Conservation (phyloP, 2,329 filamentous ascomycete species). For the Cyclaneusma minus region DNA sequence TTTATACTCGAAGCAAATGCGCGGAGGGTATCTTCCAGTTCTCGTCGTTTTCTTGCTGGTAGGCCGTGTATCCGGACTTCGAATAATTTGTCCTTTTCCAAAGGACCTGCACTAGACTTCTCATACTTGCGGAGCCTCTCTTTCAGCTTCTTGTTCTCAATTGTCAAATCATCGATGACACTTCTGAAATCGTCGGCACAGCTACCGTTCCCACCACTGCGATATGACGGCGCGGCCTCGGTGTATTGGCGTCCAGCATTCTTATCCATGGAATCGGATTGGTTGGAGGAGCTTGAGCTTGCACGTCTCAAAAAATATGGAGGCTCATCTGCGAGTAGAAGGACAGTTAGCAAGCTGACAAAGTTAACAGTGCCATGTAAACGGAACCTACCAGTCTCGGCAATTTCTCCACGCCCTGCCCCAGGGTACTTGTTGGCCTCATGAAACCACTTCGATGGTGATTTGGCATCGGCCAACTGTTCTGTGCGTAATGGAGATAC, state of each 20-base stretch:
- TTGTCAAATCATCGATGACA: conserved; percentile 75
- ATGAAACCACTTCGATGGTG: conserved; percentile 15
- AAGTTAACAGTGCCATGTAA: too few species aligned
- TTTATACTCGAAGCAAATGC: conserved; percentile 54
- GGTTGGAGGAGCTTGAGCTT: conserved; percentile 1
- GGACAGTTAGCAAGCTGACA: conserved; percentile 3
- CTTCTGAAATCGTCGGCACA: conserved; percentile 57
- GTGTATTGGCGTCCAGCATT: conserved; percentile 1
- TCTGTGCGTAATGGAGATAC: conserved; percentile 4
- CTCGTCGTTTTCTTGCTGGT: conserved; percentile 55
- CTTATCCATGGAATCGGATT: conserved; percentile 1
- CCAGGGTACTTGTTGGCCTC: conserved; percentile 10
- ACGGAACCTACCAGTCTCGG: too few species aligned
- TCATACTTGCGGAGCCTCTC: conserved; percentile 58
- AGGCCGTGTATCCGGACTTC: conserved; percentile 69
- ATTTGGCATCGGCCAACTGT: conserved; percentile 5
- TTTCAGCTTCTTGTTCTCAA: conserved; percentile 69
- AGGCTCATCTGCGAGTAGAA: conserved; percentile 9
- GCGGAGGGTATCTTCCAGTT: conserved; percentile 58
- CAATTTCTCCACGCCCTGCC: neutral
- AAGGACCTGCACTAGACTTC: conserved; percentile 45
- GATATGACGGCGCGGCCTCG: too few species aligned
- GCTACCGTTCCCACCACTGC: too few species aligned
- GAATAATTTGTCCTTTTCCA: conserved; percentile 65
- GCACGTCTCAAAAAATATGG: conserved; percentile 5